These are phyloP conservation scores for Trametes polyzona DNA, from an alignment of 1,284 basidiomycete species.

Conservation along the genomic window DNA sequence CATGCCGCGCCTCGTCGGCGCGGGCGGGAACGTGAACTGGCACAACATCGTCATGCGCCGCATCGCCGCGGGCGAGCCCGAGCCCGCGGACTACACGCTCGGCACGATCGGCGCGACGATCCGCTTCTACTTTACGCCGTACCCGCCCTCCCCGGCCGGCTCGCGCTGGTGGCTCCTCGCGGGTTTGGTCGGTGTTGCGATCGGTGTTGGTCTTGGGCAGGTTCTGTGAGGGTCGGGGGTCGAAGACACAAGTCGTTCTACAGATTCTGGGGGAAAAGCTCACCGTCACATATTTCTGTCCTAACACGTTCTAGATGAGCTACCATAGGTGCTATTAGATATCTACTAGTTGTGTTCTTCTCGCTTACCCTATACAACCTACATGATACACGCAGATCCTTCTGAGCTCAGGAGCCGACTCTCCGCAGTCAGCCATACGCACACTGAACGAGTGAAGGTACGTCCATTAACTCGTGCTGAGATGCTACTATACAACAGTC, in stretches of 20 bases:
- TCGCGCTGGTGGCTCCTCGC: conserved; percentile 4
- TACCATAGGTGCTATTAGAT: too few relatives aligned
- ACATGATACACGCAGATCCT: too few relatives aligned
- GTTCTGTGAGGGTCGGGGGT: neutral
- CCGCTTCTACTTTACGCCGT: conserved; percentile 31
- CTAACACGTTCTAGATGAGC: too few relatives aligned
- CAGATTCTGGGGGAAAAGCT: too few relatives aligned
- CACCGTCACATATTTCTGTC: too few relatives aligned
- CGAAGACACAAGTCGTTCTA: neutral
- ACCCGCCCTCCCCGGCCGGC: neutral
- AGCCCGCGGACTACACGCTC: conserved; percentile 21
- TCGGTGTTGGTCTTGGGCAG: conserved; percentile 9
- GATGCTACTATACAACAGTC: too few relatives aligned
- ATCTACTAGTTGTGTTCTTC: too few relatives aligned
- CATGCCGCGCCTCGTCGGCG: conserved; percentile 33
- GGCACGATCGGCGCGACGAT: conserved; percentile 28
- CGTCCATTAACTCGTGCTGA: too few relatives aligned
- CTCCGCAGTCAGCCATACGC: too few relatives aligned
- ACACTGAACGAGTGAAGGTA: too few relatives aligned
- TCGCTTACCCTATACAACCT: too few relatives aligned
- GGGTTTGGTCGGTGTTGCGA: conserved; percentile 5
- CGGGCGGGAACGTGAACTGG: conserved; percentile 31
- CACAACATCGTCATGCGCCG: conserved; percentile 33
- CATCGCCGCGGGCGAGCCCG: conserved; percentile 21
- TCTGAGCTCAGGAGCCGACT: too few relatives aligned